Percentiles rank a stretch among this genome's conserved stretches.
phyloP scores from a whole-genome alignment of 805 yeast genomes.

The Wickerhamiella australiensis region DNA sequence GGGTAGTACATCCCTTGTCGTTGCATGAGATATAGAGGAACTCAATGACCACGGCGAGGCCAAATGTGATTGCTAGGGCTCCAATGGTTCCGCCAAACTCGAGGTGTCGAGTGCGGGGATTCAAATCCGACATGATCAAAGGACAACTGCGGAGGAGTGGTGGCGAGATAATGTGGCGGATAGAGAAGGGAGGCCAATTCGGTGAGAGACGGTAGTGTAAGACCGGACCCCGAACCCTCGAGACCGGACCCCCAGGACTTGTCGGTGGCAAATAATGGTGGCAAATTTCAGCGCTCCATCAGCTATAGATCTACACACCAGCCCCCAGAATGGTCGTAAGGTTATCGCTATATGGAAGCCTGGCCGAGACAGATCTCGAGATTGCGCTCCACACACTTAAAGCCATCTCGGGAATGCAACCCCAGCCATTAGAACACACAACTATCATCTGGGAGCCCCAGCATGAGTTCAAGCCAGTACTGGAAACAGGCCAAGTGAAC shows the following conservation, averaged over 20 bases:
- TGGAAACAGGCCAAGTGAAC: constrained; percentile 27
- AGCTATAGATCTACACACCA: too few species aligned
- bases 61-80: constrained; percentile 49
- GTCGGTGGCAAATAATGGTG: too few species aligned
- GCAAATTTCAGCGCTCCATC: not conserved
- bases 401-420: constrained; percentile 31
- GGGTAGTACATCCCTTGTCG: constrained; percentile 31
- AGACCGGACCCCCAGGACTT: too few species aligned
- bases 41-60: constrained; percentile 53
- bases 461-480: constrained; percentile 22
- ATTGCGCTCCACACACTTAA: constrained; percentile 27
- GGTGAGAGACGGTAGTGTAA: too few species aligned
- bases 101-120: constrained; percentile 56
- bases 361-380: constrained; percentile 25
- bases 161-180: not conserved
- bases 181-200: too few species aligned
- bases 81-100: constrained; percentile 79
- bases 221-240: too few species aligned
- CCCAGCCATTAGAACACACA: constrained; percentile 22
- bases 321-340: constrained; percentile 30
- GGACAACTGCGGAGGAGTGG: not conserved
- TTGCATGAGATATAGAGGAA: constrained; percentile 52
- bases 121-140: constrained; percentile 24
- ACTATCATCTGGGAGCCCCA: constrained; percentile 28
- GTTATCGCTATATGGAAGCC: constrained; percentile 27